These are phyloP conservation scores for Artomyces pyxidatus DNA, from an alignment of 768 basidiomycete genomes.

Conservation along the genomic window DNA sequence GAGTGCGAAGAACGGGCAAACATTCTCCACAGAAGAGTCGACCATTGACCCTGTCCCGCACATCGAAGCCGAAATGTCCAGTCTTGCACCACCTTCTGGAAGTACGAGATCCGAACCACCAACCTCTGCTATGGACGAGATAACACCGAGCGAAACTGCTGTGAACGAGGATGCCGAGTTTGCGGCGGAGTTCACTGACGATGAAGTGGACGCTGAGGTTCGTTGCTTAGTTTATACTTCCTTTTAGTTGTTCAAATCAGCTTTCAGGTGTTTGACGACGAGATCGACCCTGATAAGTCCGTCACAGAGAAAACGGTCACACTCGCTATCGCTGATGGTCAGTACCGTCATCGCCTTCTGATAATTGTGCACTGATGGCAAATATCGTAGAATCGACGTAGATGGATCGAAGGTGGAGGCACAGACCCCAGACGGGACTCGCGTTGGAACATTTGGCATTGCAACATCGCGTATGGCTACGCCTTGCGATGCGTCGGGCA, in stretches of 20 bases:
- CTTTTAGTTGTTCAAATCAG: not conserved
- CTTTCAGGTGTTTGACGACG: constrained; percentile 73
- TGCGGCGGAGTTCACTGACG: constrained; percentile 73
- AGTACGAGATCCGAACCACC: constrained; percentile 20
- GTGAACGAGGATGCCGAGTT: constrained; percentile 54
- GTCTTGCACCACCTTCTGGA: not conserved
- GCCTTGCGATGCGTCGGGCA: constrained; percentile 25
- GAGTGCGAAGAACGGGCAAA: constrained; percentile 50
- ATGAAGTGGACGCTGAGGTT: constrained; percentile 72
- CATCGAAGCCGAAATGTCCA: constrained; percentile 16
- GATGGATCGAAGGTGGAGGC: constrained; percentile 94
- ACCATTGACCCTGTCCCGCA: too few species aligned
- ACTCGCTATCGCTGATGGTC: constrained; percentile 74
- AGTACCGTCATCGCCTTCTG: too few species aligned
- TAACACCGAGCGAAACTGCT: constrained; percentile 45
- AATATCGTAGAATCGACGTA: too few species aligned
- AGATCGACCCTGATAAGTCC: constrained; percentile 64
- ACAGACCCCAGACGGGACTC: constrained; percentile 93
- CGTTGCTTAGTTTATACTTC: constrained; percentile 4
- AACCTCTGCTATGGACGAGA: constrained; percentile 28
- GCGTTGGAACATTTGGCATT: constrained; percentile 84
- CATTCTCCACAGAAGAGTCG: too few species aligned
- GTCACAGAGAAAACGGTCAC: constrained; percentile 80
- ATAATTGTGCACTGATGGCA: too few species aligned
- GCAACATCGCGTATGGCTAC: constrained; percentile 29